phyloP scores from a whole-genome alignment of 176 grass and related monocot species.

The Tillandsia leiboldiana region DNA sequence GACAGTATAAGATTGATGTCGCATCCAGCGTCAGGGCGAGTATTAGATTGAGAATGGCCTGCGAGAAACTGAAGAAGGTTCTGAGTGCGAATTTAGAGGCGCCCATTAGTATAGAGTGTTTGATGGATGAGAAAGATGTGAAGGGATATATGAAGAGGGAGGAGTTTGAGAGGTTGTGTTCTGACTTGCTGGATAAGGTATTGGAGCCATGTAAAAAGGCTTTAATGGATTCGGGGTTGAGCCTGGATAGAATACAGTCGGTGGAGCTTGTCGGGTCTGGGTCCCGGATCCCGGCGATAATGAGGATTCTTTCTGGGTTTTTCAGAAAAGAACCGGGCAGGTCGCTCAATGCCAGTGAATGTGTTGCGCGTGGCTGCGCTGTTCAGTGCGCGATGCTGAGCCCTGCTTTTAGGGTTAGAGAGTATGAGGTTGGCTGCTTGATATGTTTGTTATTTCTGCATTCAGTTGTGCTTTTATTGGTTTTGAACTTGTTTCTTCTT shows the following conservation, averaged over 20 bases:
- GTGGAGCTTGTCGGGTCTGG: constrained; percentile 96
- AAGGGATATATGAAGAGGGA: constrained; percentile 72
- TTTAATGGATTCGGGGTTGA: constrained; percentile 33
- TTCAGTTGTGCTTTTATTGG: background rate
- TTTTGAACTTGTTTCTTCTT: background rate
- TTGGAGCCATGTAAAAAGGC: constrained; percentile 67
- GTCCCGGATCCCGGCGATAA: constrained; percentile 70
- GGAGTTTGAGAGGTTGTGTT: constrained; percentile 69
- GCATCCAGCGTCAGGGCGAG: constrained; percentile 50
- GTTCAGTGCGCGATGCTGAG: constrained; percentile 96
- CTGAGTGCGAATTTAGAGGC: constrained; percentile 71
- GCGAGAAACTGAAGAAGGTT: constrained; percentile 93
- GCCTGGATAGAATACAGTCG: constrained; percentile 45
- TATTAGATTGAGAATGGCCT: constrained; percentile 57
- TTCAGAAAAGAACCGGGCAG: constrained; percentile 72
- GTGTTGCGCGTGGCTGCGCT: constrained; percentile 76
- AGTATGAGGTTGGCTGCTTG: constrained; percentile 60
- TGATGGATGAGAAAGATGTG: constrained; percentile 98
- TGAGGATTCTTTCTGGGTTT: constrained; percentile 56
- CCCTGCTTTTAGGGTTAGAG: constrained; percentile 69
- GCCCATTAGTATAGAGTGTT: constrained; percentile 69
- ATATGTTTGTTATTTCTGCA: background rate
- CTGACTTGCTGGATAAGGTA: constrained; percentile 44
- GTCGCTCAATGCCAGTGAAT: constrained; percentile 92
- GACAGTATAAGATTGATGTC: constrained; percentile 52